These are phyloP conservation scores for Pelargonium fulgidum DNA, from an alignment of 441 rosid genomes.

Conservation along the genomic window DNA sequence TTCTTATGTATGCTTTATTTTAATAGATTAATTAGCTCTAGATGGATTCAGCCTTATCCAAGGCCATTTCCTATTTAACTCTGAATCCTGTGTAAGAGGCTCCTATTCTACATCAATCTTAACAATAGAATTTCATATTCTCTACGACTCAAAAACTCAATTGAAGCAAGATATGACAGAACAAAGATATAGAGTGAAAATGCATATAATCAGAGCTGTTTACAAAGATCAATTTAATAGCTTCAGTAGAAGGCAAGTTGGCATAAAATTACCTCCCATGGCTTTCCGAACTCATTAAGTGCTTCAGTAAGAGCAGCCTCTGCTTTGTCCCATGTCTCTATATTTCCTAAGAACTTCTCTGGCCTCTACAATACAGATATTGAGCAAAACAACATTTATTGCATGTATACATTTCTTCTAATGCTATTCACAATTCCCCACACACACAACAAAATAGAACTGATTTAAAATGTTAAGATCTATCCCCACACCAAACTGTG, in stretches of 20 bases:
- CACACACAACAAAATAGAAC: neutral
- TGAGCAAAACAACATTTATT: neutral
- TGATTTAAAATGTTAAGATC: neutral
- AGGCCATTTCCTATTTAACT: too few species aligned
- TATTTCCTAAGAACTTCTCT: conserved; percentile 75
- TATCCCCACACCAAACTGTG: neutral
- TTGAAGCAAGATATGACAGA: neutral
- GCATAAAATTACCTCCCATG: conserved; percentile 62
- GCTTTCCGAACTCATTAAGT: conserved; percentile 67
- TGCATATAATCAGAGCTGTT: neutral
- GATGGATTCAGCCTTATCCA: too few species aligned
- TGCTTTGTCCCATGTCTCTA: conserved; percentile 84
- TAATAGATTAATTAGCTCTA: too few species aligned
- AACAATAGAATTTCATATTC: neutral
- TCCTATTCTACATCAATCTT: too few species aligned
- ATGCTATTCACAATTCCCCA: neutral
- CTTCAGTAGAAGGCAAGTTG: neutral
- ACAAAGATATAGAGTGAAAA: neutral
- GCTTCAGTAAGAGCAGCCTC: conserved; percentile 81
- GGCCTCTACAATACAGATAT: conserved; percentile 62
- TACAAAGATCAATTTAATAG: neutral
- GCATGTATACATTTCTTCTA: neutral
- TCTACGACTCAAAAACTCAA: neutral
- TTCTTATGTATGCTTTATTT: too few species aligned
- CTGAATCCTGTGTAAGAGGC: too few species aligned